Evolutionary conservation across 2,329 filamentous ascomycete species (phyloP), one percentile per base, ranked within the genome.

Genomic region (Pseudogymnoascus sp.): DNA sequence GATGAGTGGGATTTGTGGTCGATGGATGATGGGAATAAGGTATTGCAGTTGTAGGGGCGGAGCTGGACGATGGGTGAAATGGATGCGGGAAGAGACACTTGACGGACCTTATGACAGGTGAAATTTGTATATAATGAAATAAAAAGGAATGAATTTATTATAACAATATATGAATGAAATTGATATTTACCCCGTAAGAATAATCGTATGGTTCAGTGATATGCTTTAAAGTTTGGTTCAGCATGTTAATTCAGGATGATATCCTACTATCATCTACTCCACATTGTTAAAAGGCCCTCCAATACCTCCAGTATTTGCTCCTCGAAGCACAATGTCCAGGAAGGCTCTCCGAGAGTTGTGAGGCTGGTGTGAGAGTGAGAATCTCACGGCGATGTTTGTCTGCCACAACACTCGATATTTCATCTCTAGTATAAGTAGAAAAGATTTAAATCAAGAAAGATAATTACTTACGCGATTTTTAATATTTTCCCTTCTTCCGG

Each of bases 1-100:
- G 12, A 16, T n/a, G 34, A 25, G 59, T 60, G 59, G 59, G 59
- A 60, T 38, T 60, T 38, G 34, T 60, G 59, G 59, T 38, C 34
- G 38, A 60, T 38, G 18, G 59, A 38, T 6, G 18, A 25, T 38
- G 36, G 34, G 18, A 60, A 42, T 1, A 14, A 18, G 12, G 9
- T 6, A 18, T 38, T 60, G 18, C 12, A 4, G 18, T 42, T 60
- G 12, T 60, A 60, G 18, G 21, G 14, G n/a, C n/a, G 12, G n/a
- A n/a, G 34, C 5, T 18, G 12, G 7, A 21, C 1, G 9, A 1
- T 3, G 23, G 18, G 3, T 40, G 11, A 12, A 18, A 40, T 1
- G 21, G 18, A n/a, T 7, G 7, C n/a, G 12, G 18, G 31, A 36
- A 5, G 28, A 31, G 7, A 9, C 7, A 31, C 28, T 31, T 31